Conservation (phyloP, 495 filamentous ascomycete species). For the Pyrenula aspistea region DNA sequence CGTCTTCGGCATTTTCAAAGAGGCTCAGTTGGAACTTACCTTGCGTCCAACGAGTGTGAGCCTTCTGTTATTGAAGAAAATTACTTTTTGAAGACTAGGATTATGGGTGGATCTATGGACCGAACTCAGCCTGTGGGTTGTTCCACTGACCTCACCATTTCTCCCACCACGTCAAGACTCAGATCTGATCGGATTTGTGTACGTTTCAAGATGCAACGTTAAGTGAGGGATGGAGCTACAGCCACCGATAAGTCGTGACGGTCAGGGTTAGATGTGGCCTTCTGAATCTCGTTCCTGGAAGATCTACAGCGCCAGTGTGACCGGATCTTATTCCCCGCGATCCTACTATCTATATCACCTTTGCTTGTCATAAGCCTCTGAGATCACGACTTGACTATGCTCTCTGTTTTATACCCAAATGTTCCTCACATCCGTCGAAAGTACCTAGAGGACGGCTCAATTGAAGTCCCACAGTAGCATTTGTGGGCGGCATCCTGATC, state of each 20-base stretch:
- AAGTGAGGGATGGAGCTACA: background rate
- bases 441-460: background rate
- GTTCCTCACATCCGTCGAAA: no score
- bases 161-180: background rate
- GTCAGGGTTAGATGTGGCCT: background rate
- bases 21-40: no score
- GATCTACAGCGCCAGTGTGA: background rate
- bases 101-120: no score
- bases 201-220: background rate
- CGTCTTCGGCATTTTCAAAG: no score
- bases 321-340: background rate
- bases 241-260: background rate
- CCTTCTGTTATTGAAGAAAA: no score
- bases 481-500: background rate
- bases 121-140: no score
- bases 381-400: background rate
- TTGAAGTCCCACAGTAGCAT: background rate
- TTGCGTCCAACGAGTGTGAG: no score
- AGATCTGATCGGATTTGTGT: background rate
- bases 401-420: no score
- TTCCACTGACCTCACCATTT: background rate
- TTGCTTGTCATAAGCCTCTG: background rate
- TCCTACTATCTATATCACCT: background rate
- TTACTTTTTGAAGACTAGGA: no score
- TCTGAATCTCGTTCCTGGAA: background rate